phyloP scores from a whole-genome alignment of 805 yeast species.

The Spathaspora gorwiae region DNA sequence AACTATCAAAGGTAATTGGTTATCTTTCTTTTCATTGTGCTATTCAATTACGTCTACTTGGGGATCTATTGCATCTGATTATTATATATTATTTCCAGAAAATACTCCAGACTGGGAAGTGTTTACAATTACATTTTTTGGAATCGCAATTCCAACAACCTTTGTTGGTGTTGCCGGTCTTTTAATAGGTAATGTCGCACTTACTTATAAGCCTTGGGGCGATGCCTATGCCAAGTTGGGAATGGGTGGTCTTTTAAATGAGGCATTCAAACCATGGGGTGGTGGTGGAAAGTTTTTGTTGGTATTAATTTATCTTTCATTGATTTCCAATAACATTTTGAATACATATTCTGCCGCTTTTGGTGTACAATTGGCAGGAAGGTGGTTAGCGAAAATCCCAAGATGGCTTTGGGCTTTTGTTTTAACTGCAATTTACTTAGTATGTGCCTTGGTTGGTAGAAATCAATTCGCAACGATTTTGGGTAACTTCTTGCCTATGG shows the following conservation, averaged over 20 bases:
- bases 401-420: slow-evolving; percentile 72
- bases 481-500: slow-evolving; percentile 83
- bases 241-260: slow-evolving; percentile 69
- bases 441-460: slow-evolving; percentile 73
- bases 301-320: slow-evolving; percentile 63
- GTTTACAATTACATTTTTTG: slow-evolving; percentile 59
- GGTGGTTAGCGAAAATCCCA: slow-evolving; percentile 55
- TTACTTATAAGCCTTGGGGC: slow-evolving; percentile 52
- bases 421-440: slow-evolving; percentile 59
- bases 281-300: slow-evolving; percentile 74
- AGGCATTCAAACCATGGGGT: slow-evolving; percentile 69
- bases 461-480: slow-evolving; percentile 67
- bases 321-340: slow-evolving; percentile 76
- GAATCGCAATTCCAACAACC: slow-evolving; percentile 65
- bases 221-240: slow-evolving; percentile 54
- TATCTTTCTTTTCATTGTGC: slow-evolving; percentile 66
- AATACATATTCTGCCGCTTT: slow-evolving; percentile 81
- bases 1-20: slow-evolving; percentile 61
- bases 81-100: slow-evolving; percentile 78
- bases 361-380: slow-evolving; percentile 63
- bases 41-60: slow-evolving; percentile 83
- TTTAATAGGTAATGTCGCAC: slow-evolving; percentile 64
- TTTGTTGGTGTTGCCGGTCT: slow-evolving; percentile 74
- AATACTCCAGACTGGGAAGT: slow-evolving; percentile 51
- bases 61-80: slow-evolving; percentile 86